Percentiles rank a stretch among this genome's conserved stretches.
Evolutionary conservation across 1,284 basidiomycete species (phyloP).

Genomic region (Blastosporella zonata): DNA sequence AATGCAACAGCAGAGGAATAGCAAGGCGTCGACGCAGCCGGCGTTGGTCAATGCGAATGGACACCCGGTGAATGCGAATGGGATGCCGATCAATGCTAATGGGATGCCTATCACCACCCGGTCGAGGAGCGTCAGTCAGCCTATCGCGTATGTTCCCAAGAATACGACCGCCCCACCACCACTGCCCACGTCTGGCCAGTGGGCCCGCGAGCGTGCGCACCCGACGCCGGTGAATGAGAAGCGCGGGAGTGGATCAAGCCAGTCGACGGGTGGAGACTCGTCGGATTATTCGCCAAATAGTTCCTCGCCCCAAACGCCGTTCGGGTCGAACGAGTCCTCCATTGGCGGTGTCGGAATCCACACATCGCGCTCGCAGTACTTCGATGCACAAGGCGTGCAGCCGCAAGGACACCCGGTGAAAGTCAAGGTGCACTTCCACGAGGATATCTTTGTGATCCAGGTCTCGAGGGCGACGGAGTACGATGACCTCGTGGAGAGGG

Average conservation of each 20-base stretch:
- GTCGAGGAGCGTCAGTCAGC: conserved; percentile 74
- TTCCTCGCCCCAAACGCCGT: conserved; percentile 79
- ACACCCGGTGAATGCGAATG: conserved; percentile 10
- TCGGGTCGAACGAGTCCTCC: conserved; percentile 80
- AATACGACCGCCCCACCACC: conserved; percentile 60
- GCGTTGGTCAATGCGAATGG: conserved; percentile 8
- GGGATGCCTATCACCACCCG: conserved; percentile 37
- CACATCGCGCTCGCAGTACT: conserved; percentile 51
- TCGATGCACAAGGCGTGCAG: conserved; percentile 34
- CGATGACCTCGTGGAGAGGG: conserved; percentile 81
- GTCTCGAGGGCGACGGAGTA: conserved; percentile 78
- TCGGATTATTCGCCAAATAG: conserved; percentile 80
- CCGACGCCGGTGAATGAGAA: conserved; percentile 57
- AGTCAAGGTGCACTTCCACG: conserved; percentile 85
- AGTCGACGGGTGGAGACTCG: conserved; percentile 66
- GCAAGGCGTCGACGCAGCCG: conserved; percentile 11
- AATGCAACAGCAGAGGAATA: conserved; percentile 8
- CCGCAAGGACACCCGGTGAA: conserved; percentile 52
- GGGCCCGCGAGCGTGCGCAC: conserved; percentile 45
- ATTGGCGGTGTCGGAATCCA: conserved; percentile 52
- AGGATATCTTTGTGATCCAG: conserved; percentile 92
- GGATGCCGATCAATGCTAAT: conserved; percentile 15
- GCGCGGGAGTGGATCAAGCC: conserved; percentile 75
- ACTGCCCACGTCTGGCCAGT: conserved; percentile 42
- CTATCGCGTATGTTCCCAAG: conserved; percentile 61